These are phyloP conservation scores for Umbilicus rupestris DNA, from an alignment of 164 flowering plant genomes.

Conservation along the genomic window DNA sequence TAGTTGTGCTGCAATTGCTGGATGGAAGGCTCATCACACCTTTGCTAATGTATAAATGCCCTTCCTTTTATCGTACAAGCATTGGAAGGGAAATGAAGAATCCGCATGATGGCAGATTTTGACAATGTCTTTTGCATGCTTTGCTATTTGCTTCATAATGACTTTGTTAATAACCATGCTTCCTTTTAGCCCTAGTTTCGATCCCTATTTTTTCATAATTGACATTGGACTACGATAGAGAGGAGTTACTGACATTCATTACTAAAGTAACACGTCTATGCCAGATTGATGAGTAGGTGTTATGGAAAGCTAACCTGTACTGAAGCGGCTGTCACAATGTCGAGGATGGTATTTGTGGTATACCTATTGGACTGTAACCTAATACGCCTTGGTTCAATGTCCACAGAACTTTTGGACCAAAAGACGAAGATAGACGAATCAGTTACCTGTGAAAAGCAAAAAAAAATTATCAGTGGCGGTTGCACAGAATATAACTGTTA, in stretches of 20 bases:
- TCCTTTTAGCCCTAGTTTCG: not conserved
- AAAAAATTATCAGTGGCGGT: too few relatives aligned
- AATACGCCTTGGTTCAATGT: constrained; percentile 85
- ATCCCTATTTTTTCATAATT: not conserved
- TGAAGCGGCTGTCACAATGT: constrained; percentile 87
- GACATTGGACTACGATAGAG: not conserved
- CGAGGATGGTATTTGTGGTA: constrained; percentile 78
- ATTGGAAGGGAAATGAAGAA: not conserved
- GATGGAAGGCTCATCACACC: not conserved
- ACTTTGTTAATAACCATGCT: not conserved
- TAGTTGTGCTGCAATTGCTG: not conserved
- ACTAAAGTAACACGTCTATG: not conserved
- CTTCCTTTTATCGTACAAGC: not conserved
- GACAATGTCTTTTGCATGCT: not conserved
- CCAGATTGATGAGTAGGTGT: not conserved
- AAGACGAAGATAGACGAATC: constrained; percentile 71
- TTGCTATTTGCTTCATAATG: not conserved
- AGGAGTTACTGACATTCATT: not conserved
- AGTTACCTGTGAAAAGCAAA: constrained; percentile 31
- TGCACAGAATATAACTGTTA: too few relatives aligned
- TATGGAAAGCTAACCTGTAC: constrained; percentile 51
- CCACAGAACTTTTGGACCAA: constrained; percentile 94
- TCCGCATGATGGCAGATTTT: not conserved
- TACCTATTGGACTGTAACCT: constrained; percentile 88
- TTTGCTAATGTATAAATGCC: not conserved